A percentile compares a stretch with the other conserved stretches of the same genome.
phyloP scores from a whole-genome alignment of 2,329 filamentous ascomycete species.

The Lecanicillium sp. region DNA sequence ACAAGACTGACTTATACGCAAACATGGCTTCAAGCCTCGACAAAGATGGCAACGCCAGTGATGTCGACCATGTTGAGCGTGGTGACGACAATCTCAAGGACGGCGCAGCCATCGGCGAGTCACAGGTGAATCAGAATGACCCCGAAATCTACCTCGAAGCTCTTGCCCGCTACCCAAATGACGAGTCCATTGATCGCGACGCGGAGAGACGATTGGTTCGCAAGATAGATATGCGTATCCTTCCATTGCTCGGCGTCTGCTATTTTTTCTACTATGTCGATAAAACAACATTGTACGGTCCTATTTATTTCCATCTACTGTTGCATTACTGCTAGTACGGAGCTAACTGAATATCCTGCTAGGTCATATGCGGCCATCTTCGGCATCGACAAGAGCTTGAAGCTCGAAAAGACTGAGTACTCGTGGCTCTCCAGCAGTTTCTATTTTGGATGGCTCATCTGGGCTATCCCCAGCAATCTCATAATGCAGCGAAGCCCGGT shows the following conservation, averaged over 20 bases:
- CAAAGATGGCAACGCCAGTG: neutral
- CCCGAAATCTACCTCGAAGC: constrained; percentile 26
- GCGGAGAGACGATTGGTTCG: constrained; percentile 24
- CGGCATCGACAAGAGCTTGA: constrained; percentile 50
- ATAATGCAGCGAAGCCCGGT: constrained; percentile 25
- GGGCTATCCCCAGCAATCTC: constrained; percentile 24
- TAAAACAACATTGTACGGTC: constrained; percentile 39
- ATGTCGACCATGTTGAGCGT: constrained; percentile 1
- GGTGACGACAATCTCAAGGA: neutral
- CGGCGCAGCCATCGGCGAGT: neutral
- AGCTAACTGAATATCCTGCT: neutral
- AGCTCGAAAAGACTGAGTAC: constrained; percentile 50
- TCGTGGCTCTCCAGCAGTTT: constrained; percentile 31
- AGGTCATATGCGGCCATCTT: constrained; percentile 57
- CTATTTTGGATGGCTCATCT: constrained; percentile 31
- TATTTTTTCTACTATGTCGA: constrained; percentile 33
- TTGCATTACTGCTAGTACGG: too few relatives aligned
- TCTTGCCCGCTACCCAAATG: constrained; percentile 26
- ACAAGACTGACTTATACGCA: too few relatives aligned
- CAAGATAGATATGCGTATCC: constrained; percentile 29
- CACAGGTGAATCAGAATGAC: constrained; percentile 14
- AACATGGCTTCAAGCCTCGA: neutral
- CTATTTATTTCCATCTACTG: neutral
- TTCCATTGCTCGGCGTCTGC: constrained; percentile 29
- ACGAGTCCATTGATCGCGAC: constrained; percentile 26